Evolutionary conservation across 176 grass and related monocot genomes (phyloP).

Genomic region (Avena eriantha): DNA sequence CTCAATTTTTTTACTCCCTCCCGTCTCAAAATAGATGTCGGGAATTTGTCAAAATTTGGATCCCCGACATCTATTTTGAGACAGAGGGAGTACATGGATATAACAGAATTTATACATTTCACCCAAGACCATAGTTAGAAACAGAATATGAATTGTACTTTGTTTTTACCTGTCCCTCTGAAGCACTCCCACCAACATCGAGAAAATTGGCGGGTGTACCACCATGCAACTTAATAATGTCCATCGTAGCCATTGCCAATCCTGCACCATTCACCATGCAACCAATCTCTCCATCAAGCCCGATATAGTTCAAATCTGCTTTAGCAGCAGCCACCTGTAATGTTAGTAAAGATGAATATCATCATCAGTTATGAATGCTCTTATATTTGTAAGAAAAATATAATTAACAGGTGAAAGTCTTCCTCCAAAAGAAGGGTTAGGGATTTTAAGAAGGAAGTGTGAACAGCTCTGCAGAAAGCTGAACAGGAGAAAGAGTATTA

Average conservation of each 20-base stretch:
- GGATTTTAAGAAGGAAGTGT: neutral
- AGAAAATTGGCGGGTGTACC: slow-evolving; percentile 99
- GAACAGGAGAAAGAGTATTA: neutral
- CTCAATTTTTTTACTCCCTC: neutral
- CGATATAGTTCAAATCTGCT: slow-evolving; percentile 98
- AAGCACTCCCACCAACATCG: slow-evolving; percentile 98
- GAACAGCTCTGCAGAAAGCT: neutral
- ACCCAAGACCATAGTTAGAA: slow-evolving; percentile 11
- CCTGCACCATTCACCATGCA: slow-evolving; percentile 99
- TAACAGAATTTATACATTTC: slow-evolving; percentile 20
- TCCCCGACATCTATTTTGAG: too few species aligned
- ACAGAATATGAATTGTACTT: slow-evolving; percentile 2
- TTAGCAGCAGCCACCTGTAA: slow-evolving; percentile 88
- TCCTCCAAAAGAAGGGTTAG: slow-evolving; percentile 5
- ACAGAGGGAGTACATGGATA: neutral
- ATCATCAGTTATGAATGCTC: slow-evolving; percentile 13
- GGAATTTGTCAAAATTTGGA: too few species aligned
- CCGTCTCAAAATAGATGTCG: too few species aligned
- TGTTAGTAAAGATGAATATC: slow-evolving; percentile 33
- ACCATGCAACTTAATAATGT: slow-evolving; percentile 98
- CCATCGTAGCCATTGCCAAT: slow-evolving; percentile 99
- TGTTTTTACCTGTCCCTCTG: slow-evolving; percentile 85
- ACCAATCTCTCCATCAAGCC: slow-evolving; percentile 98
- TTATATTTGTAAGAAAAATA: slow-evolving; percentile 15
- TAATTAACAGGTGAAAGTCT: slow-evolving; percentile 1